Percentiles rank a stretch among this genome's conserved stretches.
phyloP scores from a whole-genome alignment of 176 grass and related monocot species.

The Carex myosuroides region DNA sequence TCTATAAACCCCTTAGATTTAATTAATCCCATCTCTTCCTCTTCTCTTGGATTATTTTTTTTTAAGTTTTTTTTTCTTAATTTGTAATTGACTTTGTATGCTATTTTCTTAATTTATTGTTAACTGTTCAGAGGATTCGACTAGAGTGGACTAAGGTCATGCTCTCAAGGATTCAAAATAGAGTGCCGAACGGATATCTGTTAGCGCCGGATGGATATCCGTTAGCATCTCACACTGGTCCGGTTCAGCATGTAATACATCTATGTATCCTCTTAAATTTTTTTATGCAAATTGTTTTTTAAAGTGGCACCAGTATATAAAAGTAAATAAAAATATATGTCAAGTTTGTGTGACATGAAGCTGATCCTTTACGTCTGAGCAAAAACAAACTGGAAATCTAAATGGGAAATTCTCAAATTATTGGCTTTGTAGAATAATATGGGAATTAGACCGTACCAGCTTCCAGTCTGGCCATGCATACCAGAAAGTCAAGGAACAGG shows the following conservation, averaged over 20 bases:
- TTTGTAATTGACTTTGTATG: not conserved
- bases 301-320: not conserved
- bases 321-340: not conserved
- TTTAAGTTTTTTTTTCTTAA: not conserved
- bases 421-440: not conserved
- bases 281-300: not conserved
- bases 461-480: not conserved
- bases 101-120: not conserved
- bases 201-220: not conserved
- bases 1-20: not conserved
- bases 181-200: not conserved
- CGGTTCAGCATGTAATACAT: not conserved
- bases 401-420: not conserved
- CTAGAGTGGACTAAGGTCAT: not conserved
- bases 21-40: not conserved
- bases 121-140: conserved; percentile 2
- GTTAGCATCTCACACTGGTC: not conserved
- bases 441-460: not conserved
- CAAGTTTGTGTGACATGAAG: not conserved
- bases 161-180: not conserved
- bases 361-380: not conserved
- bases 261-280: not conserved
- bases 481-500: conserved; percentile 2
- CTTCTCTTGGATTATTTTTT: not conserved
- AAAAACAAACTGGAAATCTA: not conserved